A percentile compares a stretch with the other conserved stretches of the same genome.
phyloP scores from a whole-genome alignment of 2,329 filamentous ascomycete species.

The Lachnellula occidentalis region DNA sequence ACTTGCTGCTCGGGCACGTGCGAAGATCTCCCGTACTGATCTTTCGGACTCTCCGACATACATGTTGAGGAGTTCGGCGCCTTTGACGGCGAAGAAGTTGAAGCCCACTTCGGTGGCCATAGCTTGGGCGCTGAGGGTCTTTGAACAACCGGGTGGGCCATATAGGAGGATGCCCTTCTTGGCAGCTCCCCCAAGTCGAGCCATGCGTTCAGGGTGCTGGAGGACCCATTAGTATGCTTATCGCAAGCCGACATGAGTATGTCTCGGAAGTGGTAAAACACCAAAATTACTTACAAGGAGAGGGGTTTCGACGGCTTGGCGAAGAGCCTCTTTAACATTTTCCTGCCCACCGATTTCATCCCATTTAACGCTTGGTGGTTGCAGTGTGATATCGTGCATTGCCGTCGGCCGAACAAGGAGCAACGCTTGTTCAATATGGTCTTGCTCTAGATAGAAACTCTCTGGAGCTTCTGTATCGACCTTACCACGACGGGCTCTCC shows the following conservation, averaged over 20 bases:
- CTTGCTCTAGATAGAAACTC: conserved; percentile 24
- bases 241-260: not conserved
- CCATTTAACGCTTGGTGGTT: conserved; percentile 83
- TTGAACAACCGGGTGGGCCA: conserved; percentile 89
- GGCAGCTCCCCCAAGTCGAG: conserved; percentile 47
- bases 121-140: conserved; percentile 87
- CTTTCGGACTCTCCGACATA: conserved; percentile 95
- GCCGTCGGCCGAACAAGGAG: conserved; percentile 70
- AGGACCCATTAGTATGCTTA: conserved; percentile 11
- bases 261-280: not conserved
- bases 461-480: not conserved
- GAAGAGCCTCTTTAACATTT: conserved; percentile 60
- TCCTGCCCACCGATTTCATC: conserved; percentile 82
- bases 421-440: conserved; percentile 62
- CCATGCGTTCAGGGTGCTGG: conserved; percentile 45
- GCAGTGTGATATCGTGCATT: conserved; percentile 84
- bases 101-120: conserved; percentile 84
- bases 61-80: conserved; percentile 90
- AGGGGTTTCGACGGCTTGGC: conserved; percentile 35
- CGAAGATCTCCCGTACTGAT: conserved; percentile 77
- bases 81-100: conserved; percentile 93
- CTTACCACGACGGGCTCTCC: conserved; percentile 15
- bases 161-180: conserved; percentile 85
- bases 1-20: conserved; percentile 75
- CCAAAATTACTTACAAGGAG: conserved; percentile 19